Evolutionary conservation across 2,329 filamentous ascomycete genomes (phyloP), one percentile per base, ranked within the genome.

Genomic region (Chaetomium globosum): DNA sequence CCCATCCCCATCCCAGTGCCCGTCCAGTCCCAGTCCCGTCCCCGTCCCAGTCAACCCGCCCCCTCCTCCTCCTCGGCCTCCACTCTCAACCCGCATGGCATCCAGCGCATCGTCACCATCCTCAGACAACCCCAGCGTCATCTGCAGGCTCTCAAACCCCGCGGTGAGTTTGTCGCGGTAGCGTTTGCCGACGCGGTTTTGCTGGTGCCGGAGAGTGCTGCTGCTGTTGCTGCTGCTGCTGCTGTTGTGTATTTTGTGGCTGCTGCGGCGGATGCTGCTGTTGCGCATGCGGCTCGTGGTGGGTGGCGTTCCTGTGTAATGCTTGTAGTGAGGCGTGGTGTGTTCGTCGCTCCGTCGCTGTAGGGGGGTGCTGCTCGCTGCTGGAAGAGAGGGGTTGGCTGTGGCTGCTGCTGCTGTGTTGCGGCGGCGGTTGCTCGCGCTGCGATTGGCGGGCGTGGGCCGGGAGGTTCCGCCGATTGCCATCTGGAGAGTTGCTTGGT

Each of bases 111-210:
- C 39, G 6, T 43, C 39, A 46, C 12, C 60, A 12, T 63, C 62
- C 8, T 31, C 28, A n/a, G 2, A 33, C 26, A 13, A 61, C 3
- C 49, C 36, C 48, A 71, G 56, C 6, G 67, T 63, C 5, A 58
- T 62, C 39, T 70, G 64, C 55, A 71, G 36, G 4, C 31, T 49
- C 46, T 68, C 69, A 43, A 70, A 71, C 23, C 68, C 51, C 30
- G 63, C 59, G 33, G 59, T 68, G 1, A 71, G 65, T 54, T 69
- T 70, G 64, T 65, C 67, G 19, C 70, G 67, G 51, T 71, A 71
- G 30, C 67, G 66, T 33, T 67, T 70, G 26, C 70, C 69, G 59
- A 71, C 69, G 59, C 55, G 56, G 67, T 71, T 70, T 52, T 70
- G 68, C 39, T n/a, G 26, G 9, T 31, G n/a, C 31, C 58, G 58